Base-by-base conservation (phyloP, 495 filamentous ascomycete genomes). In the Penicillium steckii region DNA sequence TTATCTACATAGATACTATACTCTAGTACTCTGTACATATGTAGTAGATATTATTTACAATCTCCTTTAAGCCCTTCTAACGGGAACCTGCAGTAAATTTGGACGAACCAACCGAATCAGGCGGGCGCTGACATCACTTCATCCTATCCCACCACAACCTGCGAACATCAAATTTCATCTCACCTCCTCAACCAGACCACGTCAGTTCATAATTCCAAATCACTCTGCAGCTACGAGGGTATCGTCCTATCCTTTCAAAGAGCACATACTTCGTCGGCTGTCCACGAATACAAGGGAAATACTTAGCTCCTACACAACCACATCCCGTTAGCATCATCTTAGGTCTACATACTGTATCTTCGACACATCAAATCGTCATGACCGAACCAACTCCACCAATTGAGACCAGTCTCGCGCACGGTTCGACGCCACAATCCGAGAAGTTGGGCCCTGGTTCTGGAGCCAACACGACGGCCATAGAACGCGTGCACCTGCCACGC, bases 401-500 rank as follows among this genome's bases (percentile, higher is more conserved):
- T 37, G 61, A 66, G 19, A 15, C 27, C 5, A 41, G 7, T 29
- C 30, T 45, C 13, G 8, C 56, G 41, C 1, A 19, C 45, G 33
- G 27, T 10, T 17, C 46, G 40, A 46, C n/a, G 35, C 44, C 27
- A 44, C 23, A 35, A n/a, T 25, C 41, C 12, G 9, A 48, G 7
- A 25, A 40, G n/a, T 21, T 44, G 47, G 45, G 42, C 8, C 53
- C 43, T 43, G 19, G 41, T 43, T 44, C 54, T 25, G 48, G 38
- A 6, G 32, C 53, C 18, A 45, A 37, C 18, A 44, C 12, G 15
- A 61, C 49, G 1, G 48, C 54, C 12, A 40, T 53, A 15, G 57
- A 61, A 25, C 63, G 61, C 15, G 55, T 73, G 22, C 66, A 70
- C 46, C 72, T 81, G 18, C 87, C 87, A 18, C 79, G 88, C 23